Evolutionary conservation across 345 rosid species (phyloP).

Genomic region (Salix dunnii): DNA sequence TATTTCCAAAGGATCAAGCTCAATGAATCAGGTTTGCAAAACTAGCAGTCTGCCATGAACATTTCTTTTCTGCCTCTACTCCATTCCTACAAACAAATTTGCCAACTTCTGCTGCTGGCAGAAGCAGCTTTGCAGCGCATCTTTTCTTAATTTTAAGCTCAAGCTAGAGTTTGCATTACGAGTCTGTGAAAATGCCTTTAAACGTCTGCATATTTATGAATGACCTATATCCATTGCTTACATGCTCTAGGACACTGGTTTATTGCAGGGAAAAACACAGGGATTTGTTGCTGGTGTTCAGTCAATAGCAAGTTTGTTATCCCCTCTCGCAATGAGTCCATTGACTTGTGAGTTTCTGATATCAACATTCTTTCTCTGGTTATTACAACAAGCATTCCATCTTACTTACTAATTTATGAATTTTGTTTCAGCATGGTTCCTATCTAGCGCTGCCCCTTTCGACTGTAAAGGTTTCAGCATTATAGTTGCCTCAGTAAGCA

Average conservation of each 20-base stretch:
- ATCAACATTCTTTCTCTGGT: background rate
- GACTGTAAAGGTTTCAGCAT: conserved; percentile 57
- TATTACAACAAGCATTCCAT: background rate
- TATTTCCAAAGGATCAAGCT: conserved; percentile 52
- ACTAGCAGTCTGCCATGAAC: background rate
- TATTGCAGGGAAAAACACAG: conserved; percentile 47
- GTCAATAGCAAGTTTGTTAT: conserved; percentile 43
- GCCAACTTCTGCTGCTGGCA: background rate
- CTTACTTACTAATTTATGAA: background rate
- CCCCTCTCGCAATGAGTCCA: conserved; percentile 55
- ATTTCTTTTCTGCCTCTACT: background rate
- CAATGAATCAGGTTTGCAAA: conserved; percentile 39
- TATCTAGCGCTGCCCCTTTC: conserved; percentile 45
- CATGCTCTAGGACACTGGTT: background rate
- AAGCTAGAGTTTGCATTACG: background rate
- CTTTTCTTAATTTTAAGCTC: background rate
- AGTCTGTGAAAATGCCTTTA: background rate
- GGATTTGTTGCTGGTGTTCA: conserved; percentile 50
- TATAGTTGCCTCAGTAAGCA: conserved; percentile 40
- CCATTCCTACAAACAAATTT: background rate
- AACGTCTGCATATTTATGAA: background rate
- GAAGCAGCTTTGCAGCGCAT: background rate
- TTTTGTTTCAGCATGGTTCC: conserved; percentile 42
- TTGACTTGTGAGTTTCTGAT: conserved; percentile 37
- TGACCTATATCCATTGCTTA: background rate